Percentiles rank a stretch among this genome's conserved stretches.
phyloP scores from a whole-genome alignment of 2,329 filamentous ascomycete species.

The Madurella mycetomatis region DNA sequence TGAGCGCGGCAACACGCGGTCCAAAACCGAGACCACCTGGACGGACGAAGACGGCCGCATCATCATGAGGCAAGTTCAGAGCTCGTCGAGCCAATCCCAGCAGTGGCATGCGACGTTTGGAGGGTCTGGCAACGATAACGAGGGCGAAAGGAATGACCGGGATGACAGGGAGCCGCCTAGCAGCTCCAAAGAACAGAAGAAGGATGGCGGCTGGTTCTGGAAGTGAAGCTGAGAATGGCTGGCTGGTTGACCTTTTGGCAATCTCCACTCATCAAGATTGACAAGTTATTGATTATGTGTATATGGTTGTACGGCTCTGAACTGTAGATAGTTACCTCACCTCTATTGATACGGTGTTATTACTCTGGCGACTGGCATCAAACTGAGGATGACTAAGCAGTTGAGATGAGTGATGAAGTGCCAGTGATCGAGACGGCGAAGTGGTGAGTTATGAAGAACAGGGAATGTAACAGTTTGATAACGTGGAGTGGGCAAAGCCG shows the following conservation, averaged over 20 bases:
- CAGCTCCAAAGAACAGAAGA: constrained; percentile 15
- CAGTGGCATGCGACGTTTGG: constrained; percentile 5
- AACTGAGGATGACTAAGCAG: too few species aligned
- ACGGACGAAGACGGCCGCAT: constrained; percentile 40
- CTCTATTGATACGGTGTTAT: too few species aligned
- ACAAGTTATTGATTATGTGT: neutral
- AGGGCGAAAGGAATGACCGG: neutral
- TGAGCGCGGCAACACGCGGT: constrained; percentile 39
- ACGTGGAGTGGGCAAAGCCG: too few species aligned
- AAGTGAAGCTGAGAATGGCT: constrained; percentile 9
- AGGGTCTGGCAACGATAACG: neutral
- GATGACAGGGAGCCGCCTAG: constrained; percentile 1
- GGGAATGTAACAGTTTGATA: too few species aligned
- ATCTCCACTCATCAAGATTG: neutral
- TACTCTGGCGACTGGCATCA: too few species aligned
- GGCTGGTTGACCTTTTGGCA: neutral
- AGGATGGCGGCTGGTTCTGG: constrained; percentile 36
- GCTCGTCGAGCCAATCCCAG: constrained; percentile 1
- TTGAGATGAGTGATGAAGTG: too few species aligned
- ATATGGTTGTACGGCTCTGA: neutral
- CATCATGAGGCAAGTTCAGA: constrained; percentile 24
- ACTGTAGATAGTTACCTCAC: too few species aligned
- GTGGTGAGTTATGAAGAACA: too few species aligned
- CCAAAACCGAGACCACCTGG: constrained; percentile 38
- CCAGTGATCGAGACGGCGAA: too few species aligned